Percentiles rank a stretch among this genome's conserved stretches.
phyloP scores from a whole-genome alignment of 345 rosid species.

The Conringia planisiliqua region DNA sequence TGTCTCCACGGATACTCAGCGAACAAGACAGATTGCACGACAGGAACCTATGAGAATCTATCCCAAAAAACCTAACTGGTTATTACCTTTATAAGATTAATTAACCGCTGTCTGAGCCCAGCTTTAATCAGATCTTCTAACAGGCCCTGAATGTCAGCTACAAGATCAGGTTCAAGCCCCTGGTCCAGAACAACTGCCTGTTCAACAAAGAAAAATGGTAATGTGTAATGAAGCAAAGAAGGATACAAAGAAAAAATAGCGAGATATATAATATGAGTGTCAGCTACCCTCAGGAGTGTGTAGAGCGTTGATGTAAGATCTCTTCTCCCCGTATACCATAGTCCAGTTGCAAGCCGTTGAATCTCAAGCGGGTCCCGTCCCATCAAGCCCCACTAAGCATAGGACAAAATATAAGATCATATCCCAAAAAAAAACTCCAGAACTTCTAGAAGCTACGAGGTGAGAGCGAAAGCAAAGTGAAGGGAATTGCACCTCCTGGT shows the following conservation, averaged over 20 bases:
- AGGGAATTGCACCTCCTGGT: conserved; percentile 66
- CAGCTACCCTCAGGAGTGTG: conserved; percentile 68
- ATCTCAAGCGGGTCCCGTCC: conserved; percentile 82
- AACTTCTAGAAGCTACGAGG: not conserved
- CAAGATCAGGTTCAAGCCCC: conserved; percentile 66
- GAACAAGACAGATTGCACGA: not conserved
- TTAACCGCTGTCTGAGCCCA: conserved; percentile 78
- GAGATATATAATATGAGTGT: conserved; percentile 8
- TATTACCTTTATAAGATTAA: conserved; percentile 74
- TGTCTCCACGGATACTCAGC: not conserved
- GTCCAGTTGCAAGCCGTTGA: conserved; percentile 86
- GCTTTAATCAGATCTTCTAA: conserved; percentile 68
- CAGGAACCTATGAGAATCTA: conserved; percentile 5
- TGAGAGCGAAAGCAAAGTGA: conserved; percentile 22
- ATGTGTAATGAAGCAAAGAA: conserved; percentile 2
- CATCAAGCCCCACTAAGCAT: conserved; percentile 69
- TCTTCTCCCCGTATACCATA: conserved; percentile 94
- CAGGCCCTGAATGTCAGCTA: conserved; percentile 69
- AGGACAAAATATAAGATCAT: conserved; percentile 13
- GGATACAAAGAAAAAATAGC: not conserved
- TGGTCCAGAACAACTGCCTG: conserved; percentile 94
- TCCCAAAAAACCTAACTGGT: not conserved
- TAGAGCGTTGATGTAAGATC: conserved; percentile 73
- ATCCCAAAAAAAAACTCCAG: not conserved
- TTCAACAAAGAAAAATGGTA: conserved; percentile 15